These are phyloP conservation scores for Juglanconis oblonga DNA, from an alignment of 2,329 filamentous ascomycete genomes.

Conservation along the genomic window DNA sequence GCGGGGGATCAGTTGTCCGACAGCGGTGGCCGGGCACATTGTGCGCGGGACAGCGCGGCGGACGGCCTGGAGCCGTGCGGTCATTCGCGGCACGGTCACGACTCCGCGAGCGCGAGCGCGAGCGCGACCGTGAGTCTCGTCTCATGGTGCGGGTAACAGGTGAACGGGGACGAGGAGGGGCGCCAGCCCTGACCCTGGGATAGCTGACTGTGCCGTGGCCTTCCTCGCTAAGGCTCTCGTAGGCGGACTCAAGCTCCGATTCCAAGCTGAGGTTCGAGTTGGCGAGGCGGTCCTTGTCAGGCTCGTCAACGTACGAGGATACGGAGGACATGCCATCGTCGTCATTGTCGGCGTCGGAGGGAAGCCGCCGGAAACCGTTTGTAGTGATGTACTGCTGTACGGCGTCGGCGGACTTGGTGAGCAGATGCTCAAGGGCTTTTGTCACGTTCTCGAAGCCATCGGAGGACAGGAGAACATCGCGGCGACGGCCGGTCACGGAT, in stretches of 20 bases:
- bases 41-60: neutral
- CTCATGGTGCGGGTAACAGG: neutral
- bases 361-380: conserved; percentile 30
- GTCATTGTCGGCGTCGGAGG: conserved; percentile 10
- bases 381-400: conserved; percentile 30
- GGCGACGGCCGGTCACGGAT: conserved; percentile 24
- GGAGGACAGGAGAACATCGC: conserved; percentile 27
- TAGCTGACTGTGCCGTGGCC: neutral
- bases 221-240: conserved; percentile 15
- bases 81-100: neutral
- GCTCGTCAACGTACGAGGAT: conserved; percentile 4
- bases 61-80: neutral
- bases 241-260: conserved; percentile 15
- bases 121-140: neutral
- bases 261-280: conserved; percentile 9
- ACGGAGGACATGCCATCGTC: conserved; percentile 8
- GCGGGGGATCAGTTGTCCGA: neutral
- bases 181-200: neutral
- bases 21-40: neutral
- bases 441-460: conserved; percentile 27
- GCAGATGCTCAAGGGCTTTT: conserved; percentile 35
- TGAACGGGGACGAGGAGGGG: neutral
- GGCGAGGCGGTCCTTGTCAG: conserved; percentile 1
- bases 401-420: conserved; percentile 36
- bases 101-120: neutral